Evolutionary conservation across 1,284 basidiomycete genomes (phyloP).

Genomic region (Cutaneotrichosporon spelunceum): DNA sequence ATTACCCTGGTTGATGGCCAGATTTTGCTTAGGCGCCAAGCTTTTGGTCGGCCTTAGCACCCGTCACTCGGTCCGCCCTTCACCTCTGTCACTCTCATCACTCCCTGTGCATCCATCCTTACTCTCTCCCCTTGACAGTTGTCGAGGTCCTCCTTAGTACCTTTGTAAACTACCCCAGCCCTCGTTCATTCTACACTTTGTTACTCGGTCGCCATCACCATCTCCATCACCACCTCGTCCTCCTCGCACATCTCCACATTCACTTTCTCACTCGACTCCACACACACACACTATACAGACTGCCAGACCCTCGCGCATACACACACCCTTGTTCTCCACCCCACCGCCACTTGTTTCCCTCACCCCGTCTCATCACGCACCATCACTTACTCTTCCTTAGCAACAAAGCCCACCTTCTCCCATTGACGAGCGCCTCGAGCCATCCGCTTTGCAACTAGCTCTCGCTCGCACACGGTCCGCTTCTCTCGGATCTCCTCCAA

Average conservation of each 20-base stretch:
- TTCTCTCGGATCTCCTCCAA: slow-evolving; percentile 14
- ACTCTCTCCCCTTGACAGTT: too few species aligned
- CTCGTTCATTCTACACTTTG: neutral
- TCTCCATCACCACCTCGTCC: neutral
- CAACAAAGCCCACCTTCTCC: slow-evolving; percentile 25
- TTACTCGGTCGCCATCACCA: too few species aligned
- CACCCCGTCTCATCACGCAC: neutral
- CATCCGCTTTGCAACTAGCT: slow-evolving; percentile 15
- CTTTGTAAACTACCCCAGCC: neutral
- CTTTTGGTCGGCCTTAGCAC: neutral
- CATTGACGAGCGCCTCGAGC: slow-evolving; percentile 14
- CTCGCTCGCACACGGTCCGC: slow-evolving; percentile 21
- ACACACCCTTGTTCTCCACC: neutral
- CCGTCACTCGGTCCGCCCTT: neutral
- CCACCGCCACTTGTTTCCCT: neutral
- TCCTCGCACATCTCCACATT: neutral
- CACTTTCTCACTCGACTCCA: neutral
- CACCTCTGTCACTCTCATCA: neutral
- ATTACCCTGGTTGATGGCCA: too few species aligned
- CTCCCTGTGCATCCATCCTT: too few species aligned
- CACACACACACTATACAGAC: neutral
- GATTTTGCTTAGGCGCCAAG: neutral
- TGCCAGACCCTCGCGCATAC: neutral
- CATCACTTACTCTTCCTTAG: slow-evolving; percentile 13
- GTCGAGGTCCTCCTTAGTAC: neutral